These are phyloP conservation scores for Aspergillus puulaauensis DNA, from an alignment of 2,329 filamentous ascomycete genomes.

Conservation along the genomic window DNA sequence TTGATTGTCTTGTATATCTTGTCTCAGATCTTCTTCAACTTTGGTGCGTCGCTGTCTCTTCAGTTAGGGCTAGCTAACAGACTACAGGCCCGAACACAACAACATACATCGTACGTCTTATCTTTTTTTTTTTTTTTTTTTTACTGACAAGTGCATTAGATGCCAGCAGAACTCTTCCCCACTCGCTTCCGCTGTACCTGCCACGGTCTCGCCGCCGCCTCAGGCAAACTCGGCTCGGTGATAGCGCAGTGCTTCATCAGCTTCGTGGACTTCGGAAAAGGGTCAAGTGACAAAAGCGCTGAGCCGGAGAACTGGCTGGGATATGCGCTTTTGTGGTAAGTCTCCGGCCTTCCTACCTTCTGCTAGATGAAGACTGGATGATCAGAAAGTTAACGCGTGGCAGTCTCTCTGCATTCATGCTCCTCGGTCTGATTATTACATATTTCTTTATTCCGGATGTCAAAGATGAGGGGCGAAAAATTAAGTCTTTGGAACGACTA, in stretches of 20 bases:
- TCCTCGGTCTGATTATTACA: slow-evolving; percentile 27
- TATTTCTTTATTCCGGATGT: slow-evolving; percentile 29
- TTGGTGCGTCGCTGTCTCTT: slow-evolving; percentile 20
- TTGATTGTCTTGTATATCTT: slow-evolving; percentile 39
- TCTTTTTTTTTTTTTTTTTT: no score
- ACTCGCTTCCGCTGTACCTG: slow-evolving; percentile 49
- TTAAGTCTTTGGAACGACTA: slow-evolving; percentile 27
- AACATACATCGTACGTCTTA: slow-evolving; percentile 28
- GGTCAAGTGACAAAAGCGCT: background rate
- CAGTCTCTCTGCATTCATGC: slow-evolving; percentile 22
- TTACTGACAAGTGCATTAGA: slow-evolving; percentile 3
- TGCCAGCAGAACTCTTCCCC: slow-evolving; percentile 51
- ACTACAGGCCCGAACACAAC: slow-evolving; percentile 24
- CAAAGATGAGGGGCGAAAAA: slow-evolving; percentile 17
- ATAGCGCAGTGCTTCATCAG: slow-evolving; percentile 17
- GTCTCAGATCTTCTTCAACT: slow-evolving; percentile 44
- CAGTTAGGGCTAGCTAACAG: background rate
- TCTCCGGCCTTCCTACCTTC: background rate
- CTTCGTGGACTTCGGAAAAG: slow-evolving; percentile 12
- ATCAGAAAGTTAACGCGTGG: background rate
- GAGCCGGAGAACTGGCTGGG: slow-evolving; percentile 10
- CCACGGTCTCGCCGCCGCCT: slow-evolving; percentile 49
- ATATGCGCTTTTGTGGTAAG: slow-evolving; percentile 15
- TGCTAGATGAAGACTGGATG: no score
- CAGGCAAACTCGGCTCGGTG: slow-evolving; percentile 48